Evolutionary conservation across 1,284 basidiomycete species (phyloP), one percentile per base, ranked within the genome.

Genomic region (Heterobasidion occidentale): DNA sequence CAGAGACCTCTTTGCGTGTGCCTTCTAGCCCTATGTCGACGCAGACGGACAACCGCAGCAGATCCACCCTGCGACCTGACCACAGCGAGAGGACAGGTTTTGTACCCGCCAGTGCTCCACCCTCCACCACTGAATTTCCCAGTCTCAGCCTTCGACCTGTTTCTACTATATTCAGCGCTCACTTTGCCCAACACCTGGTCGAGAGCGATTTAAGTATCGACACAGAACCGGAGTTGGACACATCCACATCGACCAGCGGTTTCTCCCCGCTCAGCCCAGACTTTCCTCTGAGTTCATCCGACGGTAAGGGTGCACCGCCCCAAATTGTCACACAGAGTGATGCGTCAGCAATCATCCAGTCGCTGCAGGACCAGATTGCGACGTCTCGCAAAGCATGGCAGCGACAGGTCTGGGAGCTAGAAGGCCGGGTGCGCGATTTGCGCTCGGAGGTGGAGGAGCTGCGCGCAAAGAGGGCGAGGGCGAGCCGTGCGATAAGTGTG

Each of bases 111-210:
- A 88, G 84, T 63, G 87, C 86, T 17, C 88, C 88, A 6, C 74
- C 86, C 14, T 72, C 77, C 50, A 74, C 81, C 9, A 71, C 77
- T 0, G 79, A 82, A 56, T 91, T 90, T 62, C 76, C 82, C 8
- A 71, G 78, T 4, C 75, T 92, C 45, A 84, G 80, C 64, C 70
- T 92, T 51, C 79, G 90, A 17, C 90, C 90, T 0, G 75, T 92
- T 19, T 92, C 89, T 12, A 82, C 85, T 9, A 75, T 85, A 36
- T 91, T 92, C 68, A 84, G 86, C 61, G 72, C 80, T 8, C 81
- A 87, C 44, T 88, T 92, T 60, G 72, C 77, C 14, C 82, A 85
- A 44, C 80, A 87, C 55, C 77, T 89, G 34, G 68, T 79, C 27
- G 64, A 70, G 4, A 71, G 72, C 36, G 60, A 63, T 49, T 51